phyloP scores from a whole-genome alignment of 768 basidiomycete species.

The Boletus rubroflammeus region DNA sequence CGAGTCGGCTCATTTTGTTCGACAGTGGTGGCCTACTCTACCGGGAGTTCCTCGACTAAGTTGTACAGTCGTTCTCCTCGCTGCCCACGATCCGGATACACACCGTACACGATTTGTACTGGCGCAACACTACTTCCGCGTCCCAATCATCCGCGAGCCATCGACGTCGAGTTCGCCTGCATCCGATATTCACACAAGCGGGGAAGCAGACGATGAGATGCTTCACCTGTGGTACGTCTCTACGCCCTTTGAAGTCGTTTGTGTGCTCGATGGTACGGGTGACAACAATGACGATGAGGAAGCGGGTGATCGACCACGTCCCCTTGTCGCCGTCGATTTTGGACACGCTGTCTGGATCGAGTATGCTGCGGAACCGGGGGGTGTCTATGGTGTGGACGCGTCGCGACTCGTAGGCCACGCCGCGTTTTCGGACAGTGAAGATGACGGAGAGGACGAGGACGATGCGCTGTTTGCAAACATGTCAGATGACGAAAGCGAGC shows the following conservation, averaged over 20 bases:
- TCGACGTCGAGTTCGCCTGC: constrained; percentile 7
- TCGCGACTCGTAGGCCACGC: constrained; percentile 29
- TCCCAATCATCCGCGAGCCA: constrained; percentile 44
- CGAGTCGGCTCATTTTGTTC: constrained; percentile 72
- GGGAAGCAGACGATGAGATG: constrained; percentile 46
- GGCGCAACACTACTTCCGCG: constrained; percentile 73
- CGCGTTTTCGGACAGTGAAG: constrained; percentile 25
- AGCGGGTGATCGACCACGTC: constrained; percentile 49
- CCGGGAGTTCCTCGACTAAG: constrained; percentile 61
- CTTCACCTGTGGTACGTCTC: constrained; percentile 71
- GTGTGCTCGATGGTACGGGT: constrained; percentile 46
- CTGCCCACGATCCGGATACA: constrained; percentile 56
- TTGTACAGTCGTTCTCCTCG: constrained; percentile 68
- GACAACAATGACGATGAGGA: constrained; percentile 35
- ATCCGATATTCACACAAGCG: not conserved
- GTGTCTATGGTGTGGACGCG: constrained; percentile 27
- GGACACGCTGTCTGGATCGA: constrained; percentile 86
- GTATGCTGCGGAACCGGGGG: constrained; percentile 37
- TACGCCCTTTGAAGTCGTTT: constrained; percentile 68
- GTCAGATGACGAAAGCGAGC: constrained; percentile 7
- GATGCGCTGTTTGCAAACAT: constrained; percentile 5
- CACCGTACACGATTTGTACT: constrained; percentile 61
- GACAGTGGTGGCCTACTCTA: constrained; percentile 78
- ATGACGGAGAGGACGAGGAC: constrained; percentile 25
- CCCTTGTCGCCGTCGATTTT: constrained; percentile 81